phyloP scores from a whole-genome alignment of 139 green algal genomes.

The Protoeuglena noctilucae region DNA sequence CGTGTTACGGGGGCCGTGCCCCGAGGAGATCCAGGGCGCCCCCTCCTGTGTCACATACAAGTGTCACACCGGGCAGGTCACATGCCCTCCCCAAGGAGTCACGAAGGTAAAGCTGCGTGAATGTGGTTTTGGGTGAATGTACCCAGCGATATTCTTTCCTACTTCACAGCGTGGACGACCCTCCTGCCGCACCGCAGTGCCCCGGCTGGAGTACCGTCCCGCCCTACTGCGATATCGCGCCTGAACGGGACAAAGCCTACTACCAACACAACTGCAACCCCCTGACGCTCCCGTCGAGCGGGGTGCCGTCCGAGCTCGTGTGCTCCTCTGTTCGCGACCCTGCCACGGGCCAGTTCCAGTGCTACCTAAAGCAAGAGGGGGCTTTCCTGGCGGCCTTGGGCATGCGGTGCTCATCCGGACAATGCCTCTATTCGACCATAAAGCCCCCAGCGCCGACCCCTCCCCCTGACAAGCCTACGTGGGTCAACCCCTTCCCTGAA shows the following conservation, averaged over 20 bases:
- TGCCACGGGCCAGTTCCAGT: conserved; percentile 37
- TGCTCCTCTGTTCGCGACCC: conserved; percentile 20
- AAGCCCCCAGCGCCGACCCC: conserved; percentile 9
- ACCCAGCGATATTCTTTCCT: not conserved
- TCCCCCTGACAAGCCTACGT: no score
- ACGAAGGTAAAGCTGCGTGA: no score
- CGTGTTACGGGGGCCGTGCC: no score
- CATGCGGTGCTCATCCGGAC: conserved; percentile 33
- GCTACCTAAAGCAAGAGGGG: conserved; percentile 43
- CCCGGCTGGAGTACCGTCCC: not conserved
- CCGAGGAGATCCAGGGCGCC: no score
- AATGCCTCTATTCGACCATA: conserved; percentile 31
- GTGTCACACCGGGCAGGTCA: no score
- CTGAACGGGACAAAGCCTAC: conserved; percentile 12
- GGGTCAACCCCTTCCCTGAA: conserved; percentile 6
- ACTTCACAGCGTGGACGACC: not conserved
- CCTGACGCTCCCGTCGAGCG: conserved; percentile 23
- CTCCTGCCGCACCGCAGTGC: not conserved
- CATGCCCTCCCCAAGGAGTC: no score
- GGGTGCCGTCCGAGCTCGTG: conserved; percentile 21
- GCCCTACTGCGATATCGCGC: conserved; percentile 19
- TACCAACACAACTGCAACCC: conserved; percentile 39
- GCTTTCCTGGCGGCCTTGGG: conserved; percentile 34
- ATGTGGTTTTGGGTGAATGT: not conserved
- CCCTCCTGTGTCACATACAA: no score